Conservation (phyloP, 108 stramenopile genomes). For the Epithemia pelagica region DNA sequence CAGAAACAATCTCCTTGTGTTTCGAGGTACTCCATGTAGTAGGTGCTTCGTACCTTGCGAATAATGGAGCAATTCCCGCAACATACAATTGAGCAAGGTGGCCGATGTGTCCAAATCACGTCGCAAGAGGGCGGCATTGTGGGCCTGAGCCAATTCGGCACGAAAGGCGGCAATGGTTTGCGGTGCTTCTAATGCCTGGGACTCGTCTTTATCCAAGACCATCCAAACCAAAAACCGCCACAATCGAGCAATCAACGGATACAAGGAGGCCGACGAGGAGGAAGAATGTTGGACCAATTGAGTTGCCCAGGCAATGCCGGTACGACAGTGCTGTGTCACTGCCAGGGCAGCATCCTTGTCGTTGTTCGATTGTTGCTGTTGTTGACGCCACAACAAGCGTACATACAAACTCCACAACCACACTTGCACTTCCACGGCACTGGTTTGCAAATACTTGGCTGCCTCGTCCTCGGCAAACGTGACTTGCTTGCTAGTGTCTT, state of each 20-base stretch:
- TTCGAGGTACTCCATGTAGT: too few relatives aligned
- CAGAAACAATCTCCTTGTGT: too few relatives aligned
- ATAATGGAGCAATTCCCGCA: slow-evolving; percentile 58
- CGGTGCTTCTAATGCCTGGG: slow-evolving; percentile 11
- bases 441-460: slow-evolving; percentile 29
- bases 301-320: background rate
- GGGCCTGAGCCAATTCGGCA: slow-evolving; percentile 50
- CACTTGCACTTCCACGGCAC: slow-evolving; percentile 57
- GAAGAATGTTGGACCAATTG: background rate
- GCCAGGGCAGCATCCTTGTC: slow-evolving; percentile 11
- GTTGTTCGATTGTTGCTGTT: slow-evolving; percentile 34
- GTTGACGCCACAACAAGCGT: slow-evolving; percentile 50
- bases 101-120: slow-evolving; percentile 74
- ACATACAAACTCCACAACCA: slow-evolving; percentile 67
- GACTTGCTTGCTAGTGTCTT: background rate
- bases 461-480: background rate
- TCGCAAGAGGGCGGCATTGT: slow-evolving; percentile 69
- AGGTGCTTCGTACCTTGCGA: slow-evolving; percentile 67
- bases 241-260: slow-evolving; percentile 70
- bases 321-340: slow-evolving; percentile 13
- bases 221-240: slow-evolving; percentile 69
- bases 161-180: slow-evolving; percentile 13
- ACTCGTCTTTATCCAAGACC: slow-evolving; percentile 28
- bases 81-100: slow-evolving; percentile 76
- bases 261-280: slow-evolving; percentile 39